phyloP scores from a whole-genome alignment of 148 eudicot species.

The Nepenthes gracilis region DNA sequence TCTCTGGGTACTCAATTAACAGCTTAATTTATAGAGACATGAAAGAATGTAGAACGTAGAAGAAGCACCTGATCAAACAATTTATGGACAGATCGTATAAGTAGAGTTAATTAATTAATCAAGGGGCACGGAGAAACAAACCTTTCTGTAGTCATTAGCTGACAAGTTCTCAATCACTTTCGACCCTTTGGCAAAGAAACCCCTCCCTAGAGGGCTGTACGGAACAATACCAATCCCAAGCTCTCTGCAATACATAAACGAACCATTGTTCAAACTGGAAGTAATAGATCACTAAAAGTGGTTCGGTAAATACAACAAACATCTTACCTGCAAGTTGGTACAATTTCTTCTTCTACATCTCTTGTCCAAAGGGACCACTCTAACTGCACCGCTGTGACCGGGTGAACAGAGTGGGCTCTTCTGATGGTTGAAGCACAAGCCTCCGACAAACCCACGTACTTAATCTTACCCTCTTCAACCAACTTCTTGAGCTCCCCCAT shows the following conservation, averaged over 20 bases:
- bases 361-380: conserved; percentile 17
- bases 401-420: conserved; percentile 12
- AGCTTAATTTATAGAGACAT: too few relatives aligned
- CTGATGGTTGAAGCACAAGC: conserved; percentile 12
- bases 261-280: neutral
- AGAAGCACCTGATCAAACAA: neutral
- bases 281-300: neutral
- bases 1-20: too few relatives aligned
- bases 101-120: neutral
- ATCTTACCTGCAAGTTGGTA: conserved; percentile 22
- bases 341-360: conserved; percentile 16
- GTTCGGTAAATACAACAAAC: neutral
- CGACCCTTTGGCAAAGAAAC: conserved; percentile 12
- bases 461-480: conserved; percentile 17
- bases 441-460: conserved; percentile 12
- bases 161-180: conserved; percentile 7
- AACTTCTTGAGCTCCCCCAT: conserved; percentile 11
- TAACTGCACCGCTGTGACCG: conserved; percentile 13
- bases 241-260: neutral
- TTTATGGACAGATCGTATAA: neutral
- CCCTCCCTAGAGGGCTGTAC: conserved; percentile 6
- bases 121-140: neutral
- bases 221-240: conserved; percentile 15
- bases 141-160: conserved; percentile 7
- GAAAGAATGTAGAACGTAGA: too few relatives aligned